These are phyloP conservation scores for Blastomyces gilchristii DNA, from an alignment of 2,329 filamentous ascomycete genomes.

Conservation along the genomic window DNA sequence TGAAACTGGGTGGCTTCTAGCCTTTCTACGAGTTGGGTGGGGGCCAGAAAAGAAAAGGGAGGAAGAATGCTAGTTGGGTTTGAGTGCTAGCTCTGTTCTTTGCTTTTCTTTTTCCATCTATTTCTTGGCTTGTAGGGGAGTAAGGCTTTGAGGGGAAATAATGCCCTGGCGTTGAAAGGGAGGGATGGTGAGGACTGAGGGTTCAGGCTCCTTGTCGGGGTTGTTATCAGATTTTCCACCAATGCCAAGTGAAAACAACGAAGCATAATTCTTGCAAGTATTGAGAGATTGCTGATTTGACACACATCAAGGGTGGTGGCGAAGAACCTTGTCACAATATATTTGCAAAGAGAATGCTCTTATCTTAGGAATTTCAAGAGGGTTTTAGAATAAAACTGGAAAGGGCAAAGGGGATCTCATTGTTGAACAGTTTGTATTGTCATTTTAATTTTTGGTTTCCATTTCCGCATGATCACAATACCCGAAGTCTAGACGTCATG, in stretches of 20 bases:
- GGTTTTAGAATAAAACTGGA: background rate
- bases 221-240: background rate
- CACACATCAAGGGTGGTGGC: background rate
- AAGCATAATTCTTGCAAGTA: background rate
- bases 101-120: background rate
- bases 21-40: background rate
- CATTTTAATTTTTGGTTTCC: background rate
- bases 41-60: background rate
- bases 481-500: background rate
- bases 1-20: background rate
- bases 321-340: background rate
- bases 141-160: background rate
- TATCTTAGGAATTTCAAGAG: background rate
- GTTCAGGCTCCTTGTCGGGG: background rate
- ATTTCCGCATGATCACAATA: background rate
- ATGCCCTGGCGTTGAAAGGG: background rate
- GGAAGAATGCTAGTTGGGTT: background rate
- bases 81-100: background rate
- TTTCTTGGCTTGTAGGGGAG: background rate
- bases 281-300: background rate
- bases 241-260: background rate
- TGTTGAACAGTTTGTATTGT: background rate
- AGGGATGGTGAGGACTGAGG: background rate
- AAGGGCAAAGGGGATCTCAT: background rate
- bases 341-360: background rate